These are phyloP conservation scores for Pythium vanterpoolii DNA, from an alignment of 352 stramenopile species.

Conservation along the genomic window DNA sequence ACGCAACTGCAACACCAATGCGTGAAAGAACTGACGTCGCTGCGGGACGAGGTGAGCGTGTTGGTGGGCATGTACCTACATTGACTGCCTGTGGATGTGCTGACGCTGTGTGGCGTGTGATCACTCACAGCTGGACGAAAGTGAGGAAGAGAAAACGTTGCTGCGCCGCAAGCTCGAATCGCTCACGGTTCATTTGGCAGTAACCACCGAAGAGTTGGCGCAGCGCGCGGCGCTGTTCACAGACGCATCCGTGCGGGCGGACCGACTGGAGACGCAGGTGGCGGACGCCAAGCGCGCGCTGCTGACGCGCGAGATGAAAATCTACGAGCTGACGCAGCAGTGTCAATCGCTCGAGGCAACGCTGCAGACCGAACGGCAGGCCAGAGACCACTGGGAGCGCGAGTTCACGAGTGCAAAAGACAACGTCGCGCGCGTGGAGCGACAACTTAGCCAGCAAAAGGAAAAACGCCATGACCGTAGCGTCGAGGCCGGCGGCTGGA, in stretches of 20 bases:
- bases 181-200: conserved; percentile 41
- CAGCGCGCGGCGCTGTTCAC: conserved; percentile 51
- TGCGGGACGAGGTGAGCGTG: conserved; percentile 31
- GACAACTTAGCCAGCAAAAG: conserved; percentile 12
- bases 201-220: conserved; percentile 56
- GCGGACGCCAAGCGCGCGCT: conserved; percentile 44
- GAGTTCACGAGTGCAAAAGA: conserved; percentile 38
- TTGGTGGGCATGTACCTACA: too few species aligned
- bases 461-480: conserved; percentile 16
- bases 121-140: conserved; percentile 26
- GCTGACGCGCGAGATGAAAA: conserved; percentile 60
- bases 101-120: background rate
- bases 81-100: too few species aligned
- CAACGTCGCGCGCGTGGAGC: conserved; percentile 18
- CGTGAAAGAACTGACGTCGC: conserved; percentile 30
- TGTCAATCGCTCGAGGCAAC: conserved; percentile 25
- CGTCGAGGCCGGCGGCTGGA: conserved; percentile 34
- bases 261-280: conserved; percentile 35
- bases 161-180: conserved; percentile 35
- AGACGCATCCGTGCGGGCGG: conserved; percentile 41
- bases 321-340: conserved; percentile 46
- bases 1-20: conserved; percentile 29
- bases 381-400: conserved; percentile 49
- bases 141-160: conserved; percentile 32
- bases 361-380: conserved; percentile 35